Evolutionary conservation across 352 stramenopile species (phyloP).

Genomic region (Pythium brachiatum): DNA sequence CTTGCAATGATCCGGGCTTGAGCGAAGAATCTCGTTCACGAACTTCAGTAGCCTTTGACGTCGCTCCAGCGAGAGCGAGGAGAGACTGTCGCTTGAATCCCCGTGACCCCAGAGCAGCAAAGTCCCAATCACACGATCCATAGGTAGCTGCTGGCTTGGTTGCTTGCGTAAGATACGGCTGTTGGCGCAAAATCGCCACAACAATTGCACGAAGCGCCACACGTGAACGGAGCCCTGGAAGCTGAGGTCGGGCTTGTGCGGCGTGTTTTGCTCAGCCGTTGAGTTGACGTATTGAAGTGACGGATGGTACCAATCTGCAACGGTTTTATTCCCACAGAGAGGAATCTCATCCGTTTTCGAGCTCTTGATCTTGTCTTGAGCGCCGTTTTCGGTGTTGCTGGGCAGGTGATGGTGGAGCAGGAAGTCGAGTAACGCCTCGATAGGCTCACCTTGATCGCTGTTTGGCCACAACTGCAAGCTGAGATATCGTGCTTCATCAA

Average conservation of each 20-base stretch:
- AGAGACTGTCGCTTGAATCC: background rate
- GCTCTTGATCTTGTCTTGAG: background rate
- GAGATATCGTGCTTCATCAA: background rate
- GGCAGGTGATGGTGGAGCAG: background rate
- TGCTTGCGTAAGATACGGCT: background rate
- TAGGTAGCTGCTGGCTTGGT: background rate
- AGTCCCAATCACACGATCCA: background rate
- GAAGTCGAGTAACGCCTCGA: slow-evolving; percentile 1
- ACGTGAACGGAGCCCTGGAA: slow-evolving; percentile 16
- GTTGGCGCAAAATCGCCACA: slow-evolving; percentile 10
- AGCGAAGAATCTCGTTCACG: slow-evolving; percentile 17
- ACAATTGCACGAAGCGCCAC: slow-evolving; percentile 16
- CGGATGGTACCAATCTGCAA: background rate
- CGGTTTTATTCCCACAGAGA: background rate
- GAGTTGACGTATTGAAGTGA: slow-evolving; percentile 19
- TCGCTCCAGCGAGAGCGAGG: background rate
- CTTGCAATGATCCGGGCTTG: background rate
- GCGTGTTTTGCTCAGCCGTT: slow-evolving; percentile 8
- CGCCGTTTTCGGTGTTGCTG: background rate
- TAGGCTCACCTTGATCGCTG: background rate
- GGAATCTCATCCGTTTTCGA: background rate
- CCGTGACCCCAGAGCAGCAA: background rate
- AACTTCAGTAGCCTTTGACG: slow-evolving; percentile 9
- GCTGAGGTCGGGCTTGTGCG: background rate
- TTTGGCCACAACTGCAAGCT: background rate